Evolutionary conservation across 176 grass and related monocot genomes (phyloP).

Genomic region (Zea mays): DNA sequence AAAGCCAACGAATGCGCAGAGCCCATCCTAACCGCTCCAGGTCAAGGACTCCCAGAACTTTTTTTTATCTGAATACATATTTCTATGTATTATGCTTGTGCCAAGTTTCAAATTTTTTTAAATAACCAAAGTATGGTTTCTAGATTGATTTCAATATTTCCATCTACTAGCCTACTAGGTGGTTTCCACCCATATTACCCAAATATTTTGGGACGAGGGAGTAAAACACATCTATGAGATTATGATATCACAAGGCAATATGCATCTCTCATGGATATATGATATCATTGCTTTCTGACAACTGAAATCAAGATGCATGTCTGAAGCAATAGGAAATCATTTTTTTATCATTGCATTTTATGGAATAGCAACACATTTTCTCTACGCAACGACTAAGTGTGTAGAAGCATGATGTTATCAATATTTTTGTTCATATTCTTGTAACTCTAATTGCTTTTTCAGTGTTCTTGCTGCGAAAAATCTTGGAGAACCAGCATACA

Average conservation of each 20-base stretch:
- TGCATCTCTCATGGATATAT: constrained; percentile 25
- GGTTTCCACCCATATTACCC: too few species aligned
- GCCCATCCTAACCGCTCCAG: too few species aligned
- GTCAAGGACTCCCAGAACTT: too few species aligned
- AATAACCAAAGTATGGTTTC: too few species aligned
- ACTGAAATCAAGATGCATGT: constrained; percentile 27
- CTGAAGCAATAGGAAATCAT: constrained; percentile 35
- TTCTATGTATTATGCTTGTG: too few species aligned
- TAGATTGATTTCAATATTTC: too few species aligned
- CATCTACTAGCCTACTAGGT: too few species aligned
- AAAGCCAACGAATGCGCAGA: too few species aligned
- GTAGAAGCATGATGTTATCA: neutral
- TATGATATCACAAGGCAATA: constrained; percentile 33
- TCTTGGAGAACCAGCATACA: constrained; percentile 69
- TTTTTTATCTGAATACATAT: too few species aligned
- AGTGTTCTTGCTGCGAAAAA: constrained; percentile 88
- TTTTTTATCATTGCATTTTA: constrained; percentile 28
- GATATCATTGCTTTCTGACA: constrained; percentile 12
- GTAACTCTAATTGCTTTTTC: constrained; percentile 38
- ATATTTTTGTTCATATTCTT: neutral
- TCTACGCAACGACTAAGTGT: neutral
- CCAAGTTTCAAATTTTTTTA: too few species aligned
- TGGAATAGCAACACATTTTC: constrained; percentile 18
- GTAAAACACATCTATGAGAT: constrained; percentile 6
- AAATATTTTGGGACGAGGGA: too few species aligned